Conservation (phyloP, 345 rosid genomes). For the Hevea brasiliensis region DNA sequence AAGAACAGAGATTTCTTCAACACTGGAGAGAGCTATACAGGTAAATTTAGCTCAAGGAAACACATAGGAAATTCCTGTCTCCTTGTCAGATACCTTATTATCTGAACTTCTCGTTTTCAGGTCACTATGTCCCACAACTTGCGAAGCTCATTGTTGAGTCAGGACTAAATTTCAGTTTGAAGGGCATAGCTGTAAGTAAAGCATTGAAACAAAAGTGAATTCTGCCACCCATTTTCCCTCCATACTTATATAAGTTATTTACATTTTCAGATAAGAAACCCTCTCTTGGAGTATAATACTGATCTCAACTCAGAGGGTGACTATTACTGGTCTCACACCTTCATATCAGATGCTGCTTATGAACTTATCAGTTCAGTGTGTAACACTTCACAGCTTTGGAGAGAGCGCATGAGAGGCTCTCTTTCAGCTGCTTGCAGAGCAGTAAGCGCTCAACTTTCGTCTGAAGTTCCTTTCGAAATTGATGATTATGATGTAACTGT, state of each 20-base stretch:
- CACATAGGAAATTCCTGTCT: background rate
- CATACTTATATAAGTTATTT: no score
- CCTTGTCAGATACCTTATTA: background rate
- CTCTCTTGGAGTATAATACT: conserved; percentile 19
- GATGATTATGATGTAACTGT: conserved; percentile 14
- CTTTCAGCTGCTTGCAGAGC: background rate
- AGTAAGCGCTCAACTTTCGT: background rate
- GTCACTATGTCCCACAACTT: conserved; percentile 32
- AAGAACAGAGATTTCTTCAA: background rate
- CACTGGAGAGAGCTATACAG: conserved; percentile 8
- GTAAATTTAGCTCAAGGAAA: background rate
- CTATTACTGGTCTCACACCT: conserved; percentile 24
- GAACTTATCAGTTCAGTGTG: conserved; percentile 14
- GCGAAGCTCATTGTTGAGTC: conserved; percentile 22
- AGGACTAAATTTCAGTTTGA: conserved; percentile 18
- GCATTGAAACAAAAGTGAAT: background rate
- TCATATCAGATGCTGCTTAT: conserved; percentile 20
- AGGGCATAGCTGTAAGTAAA: conserved; percentile 30
- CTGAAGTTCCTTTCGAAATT: conserved; percentile 12
- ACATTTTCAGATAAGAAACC: conserved; percentile 25
- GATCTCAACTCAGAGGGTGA: conserved; percentile 12
- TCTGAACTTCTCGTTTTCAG: background rate
- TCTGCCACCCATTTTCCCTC: background rate
- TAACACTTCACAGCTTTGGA: conserved; percentile 15
- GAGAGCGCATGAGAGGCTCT: conserved; percentile 2